A percentile compares a stretch with the other conserved stretches of the same genome.
phyloP scores from a whole-genome alignment of 768 basidiomycete species.

The Amanita rubescens region DNA sequence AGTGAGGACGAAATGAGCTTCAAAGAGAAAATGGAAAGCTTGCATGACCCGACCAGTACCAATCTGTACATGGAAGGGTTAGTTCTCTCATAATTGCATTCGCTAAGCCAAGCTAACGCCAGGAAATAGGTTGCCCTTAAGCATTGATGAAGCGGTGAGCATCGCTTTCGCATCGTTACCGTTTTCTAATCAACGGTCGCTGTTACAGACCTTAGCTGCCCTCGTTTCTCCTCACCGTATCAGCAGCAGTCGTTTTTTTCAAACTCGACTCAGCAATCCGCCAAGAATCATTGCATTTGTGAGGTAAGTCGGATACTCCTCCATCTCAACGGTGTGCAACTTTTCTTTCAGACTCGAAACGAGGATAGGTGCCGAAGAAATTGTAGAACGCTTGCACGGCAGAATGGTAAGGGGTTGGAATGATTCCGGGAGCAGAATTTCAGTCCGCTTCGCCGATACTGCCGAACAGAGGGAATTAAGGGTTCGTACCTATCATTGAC shows the following conservation, averaged over 20 bases:
- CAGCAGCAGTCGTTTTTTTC: slow-evolving; percentile 75
- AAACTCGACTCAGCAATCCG: slow-evolving; percentile 67
- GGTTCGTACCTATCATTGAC: slow-evolving; percentile 33
- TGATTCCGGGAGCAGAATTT: slow-evolving; percentile 68
- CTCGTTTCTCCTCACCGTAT: slow-evolving; percentile 67
- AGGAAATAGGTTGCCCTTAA: slow-evolving; percentile 50
- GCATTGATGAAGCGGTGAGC: slow-evolving; percentile 57
- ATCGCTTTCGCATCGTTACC: neutral
- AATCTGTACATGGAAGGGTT: slow-evolving; percentile 80
- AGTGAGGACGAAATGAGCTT: slow-evolving; percentile 37
- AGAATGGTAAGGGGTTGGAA: slow-evolving; percentile 76
- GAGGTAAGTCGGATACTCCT: slow-evolving; percentile 37
- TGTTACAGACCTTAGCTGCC: slow-evolving; percentile 46
- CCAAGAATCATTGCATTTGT: slow-evolving; percentile 80
- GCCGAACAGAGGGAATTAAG: slow-evolving; percentile 70
- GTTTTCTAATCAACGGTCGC: neutral
- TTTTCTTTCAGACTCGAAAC: slow-evolving; percentile 52
- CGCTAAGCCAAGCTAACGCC: neutral
- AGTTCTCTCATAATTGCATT: slow-evolving; percentile 9
- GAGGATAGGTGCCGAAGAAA: slow-evolving; percentile 65
- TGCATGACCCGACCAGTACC: slow-evolving; percentile 59
- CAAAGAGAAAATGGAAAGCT: slow-evolving; percentile 71
- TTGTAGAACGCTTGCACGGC: slow-evolving; percentile 72
- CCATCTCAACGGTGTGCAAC: slow-evolving; percentile 6
- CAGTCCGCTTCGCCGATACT: slow-evolving; percentile 75